These are phyloP conservation scores for Albatrellus ellisii DNA, from an alignment of 768 basidiomycete genomes.

Conservation along the genomic window DNA sequence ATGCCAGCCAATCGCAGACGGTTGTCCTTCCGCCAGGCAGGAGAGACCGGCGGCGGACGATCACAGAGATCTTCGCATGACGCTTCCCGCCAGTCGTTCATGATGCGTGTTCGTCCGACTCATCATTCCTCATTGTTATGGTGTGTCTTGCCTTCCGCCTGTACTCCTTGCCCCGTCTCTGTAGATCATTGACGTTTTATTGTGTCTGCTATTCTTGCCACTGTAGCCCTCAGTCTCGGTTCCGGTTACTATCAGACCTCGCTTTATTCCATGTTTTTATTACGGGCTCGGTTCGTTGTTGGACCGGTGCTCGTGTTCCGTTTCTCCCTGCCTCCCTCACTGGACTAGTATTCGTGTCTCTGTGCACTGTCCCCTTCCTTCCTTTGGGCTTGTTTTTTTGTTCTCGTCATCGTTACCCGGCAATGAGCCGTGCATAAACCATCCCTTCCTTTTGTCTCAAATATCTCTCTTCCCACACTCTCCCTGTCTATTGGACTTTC, in stretches of 20 bases:
- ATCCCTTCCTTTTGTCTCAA: constrained; percentile 1
- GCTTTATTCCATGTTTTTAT: constrained; percentile 1
- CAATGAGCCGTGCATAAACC: background rate
- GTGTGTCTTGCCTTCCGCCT: background rate
- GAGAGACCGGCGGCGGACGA: constrained; percentile 33
- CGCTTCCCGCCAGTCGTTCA: background rate
- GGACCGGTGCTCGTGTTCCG: background rate
- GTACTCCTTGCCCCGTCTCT: background rate
- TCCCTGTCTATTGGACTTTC: too few relatives aligned
- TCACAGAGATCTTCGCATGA: constrained; percentile 35
- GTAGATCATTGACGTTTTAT: background rate
- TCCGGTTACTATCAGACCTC: background rate
- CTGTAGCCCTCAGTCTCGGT: too few relatives aligned
- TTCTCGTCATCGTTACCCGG: background rate
- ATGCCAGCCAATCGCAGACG: constrained; percentile 22
- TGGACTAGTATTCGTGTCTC: constrained; percentile 1
- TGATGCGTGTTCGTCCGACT: background rate
- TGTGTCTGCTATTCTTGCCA: background rate
- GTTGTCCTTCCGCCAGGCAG: constrained; percentile 20
- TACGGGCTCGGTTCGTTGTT: background rate
- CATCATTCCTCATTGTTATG: too few relatives aligned
- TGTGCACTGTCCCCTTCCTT: background rate
- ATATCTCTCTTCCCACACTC: too few relatives aligned
- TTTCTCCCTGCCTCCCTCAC: background rate
- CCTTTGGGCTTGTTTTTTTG: background rate